Base-by-base conservation (phyloP, 2,329 filamentous ascomycete genomes). In the Fusarium metavorans region DNA sequence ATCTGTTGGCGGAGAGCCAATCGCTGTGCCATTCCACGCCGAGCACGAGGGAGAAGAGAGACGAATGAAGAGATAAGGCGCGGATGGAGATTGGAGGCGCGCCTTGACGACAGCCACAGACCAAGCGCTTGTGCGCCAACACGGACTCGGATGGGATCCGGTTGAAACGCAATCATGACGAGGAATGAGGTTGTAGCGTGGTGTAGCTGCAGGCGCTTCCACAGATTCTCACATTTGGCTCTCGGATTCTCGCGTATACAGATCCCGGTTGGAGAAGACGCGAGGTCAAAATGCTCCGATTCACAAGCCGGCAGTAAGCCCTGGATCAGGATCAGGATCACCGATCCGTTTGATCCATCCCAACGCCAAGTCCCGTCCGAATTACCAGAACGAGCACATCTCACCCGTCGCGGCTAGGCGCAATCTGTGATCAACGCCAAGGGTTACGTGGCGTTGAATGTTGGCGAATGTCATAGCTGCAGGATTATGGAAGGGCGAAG, bases 121-220 rank as follows among this genome's bases (percentile, higher is more conserved):
- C 68, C 52, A 39, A 64, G 64, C 48, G 61, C 61, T 65, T 74
- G 50, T 69, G 61, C 56, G 54, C 48, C 48, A 45, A 58, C 39
- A 72, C 62, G 66, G 62, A 75, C 56, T 74, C 59, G 72, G 72
- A 66, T 59, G 60, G 62, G 48, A 50, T 54, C 48, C 59, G 54
- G 27, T 64, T 56, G 48, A 70, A 73, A 70, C 66, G 72, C 62
- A 64, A 74, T 57, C 54, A 75, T 75, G 72, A 75, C 72, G 72
- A 63, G 43, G 37, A 34, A 57, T 65, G 54, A 57, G 56, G 60
- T 64, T 60, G 59, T 27, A 48, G 43, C 18, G 43, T 48, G 25
- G 23, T 25, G 13, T 48, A 62, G 67, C 37, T 66, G 41, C 48
- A 52, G 48, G 48, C 48, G 18, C 48, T 30, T 52, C 27, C 27